Conservation (phyloP, 495 filamentous ascomycete species). For the Lichenothelia convexa region DNA sequence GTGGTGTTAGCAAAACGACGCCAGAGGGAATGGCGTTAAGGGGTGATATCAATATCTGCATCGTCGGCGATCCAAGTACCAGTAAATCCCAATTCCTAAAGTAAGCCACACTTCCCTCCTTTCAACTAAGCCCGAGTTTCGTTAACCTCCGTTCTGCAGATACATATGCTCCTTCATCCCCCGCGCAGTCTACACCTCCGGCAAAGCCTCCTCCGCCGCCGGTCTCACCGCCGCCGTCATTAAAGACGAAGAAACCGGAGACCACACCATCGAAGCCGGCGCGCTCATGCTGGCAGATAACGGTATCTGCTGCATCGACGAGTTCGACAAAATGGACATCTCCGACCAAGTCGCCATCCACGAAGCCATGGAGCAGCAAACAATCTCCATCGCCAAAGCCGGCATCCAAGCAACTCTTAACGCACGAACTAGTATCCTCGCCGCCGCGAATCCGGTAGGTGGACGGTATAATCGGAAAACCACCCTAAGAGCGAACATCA, state of each 20-base stretch:
- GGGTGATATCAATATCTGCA: slow-evolving; percentile 97
- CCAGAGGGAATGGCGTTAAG: slow-evolving; percentile 83
- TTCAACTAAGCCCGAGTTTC: slow-evolving; percentile 14
- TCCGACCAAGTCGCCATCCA: slow-evolving; percentile 96
- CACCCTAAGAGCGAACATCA: slow-evolving; percentile 84
- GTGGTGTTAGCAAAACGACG: slow-evolving; percentile 77
- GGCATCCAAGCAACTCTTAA: slow-evolving; percentile 98
- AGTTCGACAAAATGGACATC: slow-evolving; percentile 99
- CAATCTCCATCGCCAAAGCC: slow-evolving; percentile 96
- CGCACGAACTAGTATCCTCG: slow-evolving; percentile 83
- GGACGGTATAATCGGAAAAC: slow-evolving; percentile 93
- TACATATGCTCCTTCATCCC: slow-evolving; percentile 93
- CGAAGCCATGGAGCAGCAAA: slow-evolving; percentile 99
- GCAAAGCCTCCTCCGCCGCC: slow-evolving; percentile 92
- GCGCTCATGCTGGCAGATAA: slow-evolving; percentile 96
- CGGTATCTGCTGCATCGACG: slow-evolving; percentile 95
- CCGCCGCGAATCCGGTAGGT: slow-evolving; percentile 89
- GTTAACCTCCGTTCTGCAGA: no score
- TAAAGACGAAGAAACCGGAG: slow-evolving; percentile 94
- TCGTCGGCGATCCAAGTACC: slow-evolving; percentile 95
- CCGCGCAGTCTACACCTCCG: slow-evolving; percentile 91
- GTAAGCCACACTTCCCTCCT: no score
- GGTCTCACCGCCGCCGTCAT: slow-evolving; percentile 95
- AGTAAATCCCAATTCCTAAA: slow-evolving; percentile 98
- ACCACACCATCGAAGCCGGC: slow-evolving; percentile 97